These are phyloP conservation scores for Amoebophrya sp. DNA, from an alignment of 169 alveolate species.

Conservation along the genomic window DNA sequence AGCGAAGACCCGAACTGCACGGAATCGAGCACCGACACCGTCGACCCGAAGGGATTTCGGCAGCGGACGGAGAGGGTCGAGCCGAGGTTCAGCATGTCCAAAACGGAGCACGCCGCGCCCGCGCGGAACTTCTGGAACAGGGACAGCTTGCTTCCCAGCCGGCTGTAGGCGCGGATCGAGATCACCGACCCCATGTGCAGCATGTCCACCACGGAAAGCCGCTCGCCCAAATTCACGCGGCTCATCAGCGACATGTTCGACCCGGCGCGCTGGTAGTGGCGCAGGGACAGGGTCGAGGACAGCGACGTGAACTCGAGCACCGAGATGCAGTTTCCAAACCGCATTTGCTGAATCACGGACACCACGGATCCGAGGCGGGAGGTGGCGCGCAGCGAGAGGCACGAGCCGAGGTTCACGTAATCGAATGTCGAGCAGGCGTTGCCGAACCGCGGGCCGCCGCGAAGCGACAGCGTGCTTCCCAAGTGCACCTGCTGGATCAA, in stretches of 20 bases:
- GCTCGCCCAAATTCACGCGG: background rate
- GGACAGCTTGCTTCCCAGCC: background rate
- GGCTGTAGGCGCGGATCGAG: background rate
- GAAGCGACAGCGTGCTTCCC: background rate
- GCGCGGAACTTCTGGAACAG: background rate
- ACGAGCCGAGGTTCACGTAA: background rate
- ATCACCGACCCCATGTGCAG: background rate
- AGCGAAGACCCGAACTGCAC: background rate
- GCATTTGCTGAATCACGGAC: background rate
- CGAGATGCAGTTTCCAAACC: background rate
- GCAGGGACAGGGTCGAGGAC: background rate
- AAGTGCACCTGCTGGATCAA: background rate
- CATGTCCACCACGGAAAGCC: background rate
- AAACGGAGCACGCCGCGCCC: background rate
- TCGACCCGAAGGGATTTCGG: background rate
- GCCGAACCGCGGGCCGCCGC: background rate
- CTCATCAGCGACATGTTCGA: background rate
- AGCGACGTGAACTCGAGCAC: background rate
- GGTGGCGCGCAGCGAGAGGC: background rate
- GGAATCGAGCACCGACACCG: background rate
- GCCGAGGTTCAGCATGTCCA: background rate
- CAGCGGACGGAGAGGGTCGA: background rate
- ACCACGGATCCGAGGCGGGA: background rate
- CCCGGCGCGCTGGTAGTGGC: background rate
- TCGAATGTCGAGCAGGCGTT: background rate